Evolutionary conservation across 148 eudicot genomes (phyloP).

Genomic region (Arctostaphylos glauca): DNA sequence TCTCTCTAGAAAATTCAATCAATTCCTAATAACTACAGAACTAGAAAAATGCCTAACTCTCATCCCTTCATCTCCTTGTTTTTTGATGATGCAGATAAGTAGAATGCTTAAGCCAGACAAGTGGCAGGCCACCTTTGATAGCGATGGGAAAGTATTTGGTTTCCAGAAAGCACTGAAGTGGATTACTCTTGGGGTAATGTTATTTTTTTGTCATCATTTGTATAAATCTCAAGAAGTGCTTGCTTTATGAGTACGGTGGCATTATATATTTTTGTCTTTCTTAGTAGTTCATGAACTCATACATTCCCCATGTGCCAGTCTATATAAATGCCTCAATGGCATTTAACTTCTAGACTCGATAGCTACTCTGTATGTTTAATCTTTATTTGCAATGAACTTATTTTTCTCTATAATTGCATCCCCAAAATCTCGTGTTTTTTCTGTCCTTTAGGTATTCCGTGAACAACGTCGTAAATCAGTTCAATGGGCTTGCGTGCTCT

Average conservation of each 20-base stretch:
- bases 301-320: not conserved
- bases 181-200: slow-evolving; percentile 74
- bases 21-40: not conserved
- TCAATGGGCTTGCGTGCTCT: not conserved
- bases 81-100: slow-evolving; percentile 54
- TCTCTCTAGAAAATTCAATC: not conserved
- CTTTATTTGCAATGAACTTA: not conserved
- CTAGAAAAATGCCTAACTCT: not conserved
- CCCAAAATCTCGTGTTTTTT: not conserved
- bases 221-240: not conserved
- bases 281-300: not conserved
- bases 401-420: not conserved
- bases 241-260: not conserved
- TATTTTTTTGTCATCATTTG: not conserved
- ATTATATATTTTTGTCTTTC: not conserved
- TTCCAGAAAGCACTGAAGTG: slow-evolving; percentile 78
- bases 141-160: slow-evolving; percentile 72
- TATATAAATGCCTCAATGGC: slow-evolving; percentile 4
- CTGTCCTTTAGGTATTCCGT: not conserved
- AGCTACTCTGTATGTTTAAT: not conserved
- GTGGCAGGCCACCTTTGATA: slow-evolving; percentile 85
- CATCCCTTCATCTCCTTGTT: slow-evolving; percentile 8
- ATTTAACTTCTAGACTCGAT: not conserved
- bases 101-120: slow-evolving; percentile 97
- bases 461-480: not conserved